These are phyloP conservation scores for Corniculantispora saksenae DNA, from an alignment of 2,329 filamentous ascomycete genomes.

Conservation along the genomic window DNA sequence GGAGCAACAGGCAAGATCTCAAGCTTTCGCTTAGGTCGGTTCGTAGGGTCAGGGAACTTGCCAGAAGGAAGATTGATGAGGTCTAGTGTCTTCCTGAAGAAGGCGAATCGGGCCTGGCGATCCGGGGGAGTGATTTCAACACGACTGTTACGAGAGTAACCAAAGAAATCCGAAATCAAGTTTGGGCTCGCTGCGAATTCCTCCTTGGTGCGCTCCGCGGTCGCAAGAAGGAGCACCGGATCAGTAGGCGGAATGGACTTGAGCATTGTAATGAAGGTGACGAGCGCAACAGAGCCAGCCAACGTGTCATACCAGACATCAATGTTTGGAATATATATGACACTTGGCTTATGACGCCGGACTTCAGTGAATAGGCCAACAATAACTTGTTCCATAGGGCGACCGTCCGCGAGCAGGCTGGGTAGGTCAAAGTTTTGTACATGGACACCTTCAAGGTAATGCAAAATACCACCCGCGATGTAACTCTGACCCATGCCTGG, in stretches of 20 bases:
- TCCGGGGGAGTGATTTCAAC: slow-evolving; percentile 69
- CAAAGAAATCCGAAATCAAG: slow-evolving; percentile 78
- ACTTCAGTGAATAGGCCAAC: slow-evolving; percentile 91
- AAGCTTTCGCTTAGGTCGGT: slow-evolving; percentile 82
- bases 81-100: slow-evolving; percentile 72
- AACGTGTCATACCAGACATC: slow-evolving; percentile 78
- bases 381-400: slow-evolving; percentile 82
- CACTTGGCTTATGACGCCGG: slow-evolving; percentile 89
- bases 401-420: slow-evolving; percentile 80
- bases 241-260: slow-evolving; percentile 85
- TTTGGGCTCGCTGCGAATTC: slow-evolving; percentile 53
- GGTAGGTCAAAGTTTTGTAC: slow-evolving; percentile 93
- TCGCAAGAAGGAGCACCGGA: slow-evolving; percentile 83
- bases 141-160: slow-evolving; percentile 78
- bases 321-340: slow-evolving; percentile 90
- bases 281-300: slow-evolving; percentile 66
- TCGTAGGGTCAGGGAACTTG: slow-evolving; percentile 84
- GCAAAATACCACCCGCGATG: slow-evolving; percentile 78
- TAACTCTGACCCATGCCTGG: slow-evolving; percentile 94
- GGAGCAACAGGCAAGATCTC: slow-evolving; percentile 76
- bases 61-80: slow-evolving; percentile 78
- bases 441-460: slow-evolving; percentile 90
- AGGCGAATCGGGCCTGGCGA: slow-evolving; percentile 68
- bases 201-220: slow-evolving; percentile 69
- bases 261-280: slow-evolving; percentile 81